Conservation (phyloP, 257 asterid species). For the Rubia yunnanensis region DNA sequence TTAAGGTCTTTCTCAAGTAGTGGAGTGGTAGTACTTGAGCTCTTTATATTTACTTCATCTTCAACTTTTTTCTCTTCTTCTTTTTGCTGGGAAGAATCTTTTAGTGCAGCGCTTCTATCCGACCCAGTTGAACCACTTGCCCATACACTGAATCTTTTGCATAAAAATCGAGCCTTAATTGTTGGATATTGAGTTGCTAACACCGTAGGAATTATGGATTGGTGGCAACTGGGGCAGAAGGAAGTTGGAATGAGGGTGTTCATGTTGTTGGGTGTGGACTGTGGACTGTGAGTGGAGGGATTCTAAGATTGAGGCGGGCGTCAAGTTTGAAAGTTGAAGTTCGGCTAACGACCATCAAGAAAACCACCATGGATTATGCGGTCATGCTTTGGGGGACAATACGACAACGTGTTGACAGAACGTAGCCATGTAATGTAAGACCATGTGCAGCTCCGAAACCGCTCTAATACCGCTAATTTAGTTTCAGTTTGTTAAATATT, state of each 20-base stretch:
- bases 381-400: background rate
- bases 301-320: background rate
- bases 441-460: no score
- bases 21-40: conserved; percentile 18
- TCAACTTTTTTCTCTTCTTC: conserved; percentile 18
- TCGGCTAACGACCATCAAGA: background rate
- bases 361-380: background rate
- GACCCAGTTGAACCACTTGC: conserved; percentile 47
- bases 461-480: no score
- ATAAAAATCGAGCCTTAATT: background rate
- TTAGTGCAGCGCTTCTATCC: conserved; percentile 21
- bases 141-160: conserved; percentile 24
- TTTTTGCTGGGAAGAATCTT: conserved; percentile 8
- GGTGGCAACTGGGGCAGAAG: conserved; percentile 3
- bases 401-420: background rate
- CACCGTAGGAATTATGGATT: background rate
- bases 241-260: conserved; percentile 15
- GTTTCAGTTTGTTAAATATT: no score
- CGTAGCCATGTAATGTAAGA: no score
- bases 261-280: conserved; percentile 1
- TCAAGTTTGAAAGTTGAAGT: background rate
- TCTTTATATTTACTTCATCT: conserved; percentile 12
- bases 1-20: conserved; percentile 65
- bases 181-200: background rate
- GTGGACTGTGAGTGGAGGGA: background rate